Evolutionary conservation across 495 filamentous ascomycete species (phyloP).

Genomic region (Neurospora terricola): DNA sequence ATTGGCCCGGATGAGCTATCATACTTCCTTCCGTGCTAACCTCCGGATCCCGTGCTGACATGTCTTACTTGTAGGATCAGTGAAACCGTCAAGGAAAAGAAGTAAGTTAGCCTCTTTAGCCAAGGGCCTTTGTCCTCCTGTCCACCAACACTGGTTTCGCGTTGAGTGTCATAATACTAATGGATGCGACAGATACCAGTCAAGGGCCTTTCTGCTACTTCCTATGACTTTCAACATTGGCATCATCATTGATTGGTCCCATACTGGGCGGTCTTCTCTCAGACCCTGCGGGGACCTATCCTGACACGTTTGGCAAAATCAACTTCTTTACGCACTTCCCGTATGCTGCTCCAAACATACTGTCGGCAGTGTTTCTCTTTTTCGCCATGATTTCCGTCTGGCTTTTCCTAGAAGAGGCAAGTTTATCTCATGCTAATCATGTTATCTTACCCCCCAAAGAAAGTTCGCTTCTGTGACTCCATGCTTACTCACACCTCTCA

Average conservation of each 20-base stretch:
- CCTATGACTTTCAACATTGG: slow-evolving; percentile 75
- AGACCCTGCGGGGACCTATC: slow-evolving; percentile 63
- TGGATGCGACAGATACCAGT: slow-evolving; percentile 37
- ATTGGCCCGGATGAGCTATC: not conserved
- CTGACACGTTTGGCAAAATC: slow-evolving; percentile 56
- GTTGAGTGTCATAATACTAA: slow-evolving; percentile 5
- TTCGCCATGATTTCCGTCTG: slow-evolving; percentile 46
- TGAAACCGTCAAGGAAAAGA: slow-evolving; percentile 60
- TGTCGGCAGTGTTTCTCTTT: slow-evolving; percentile 57
- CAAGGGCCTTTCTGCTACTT: slow-evolving; percentile 56
- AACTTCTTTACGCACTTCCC: slow-evolving; percentile 59
- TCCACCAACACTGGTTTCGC: not conserved
- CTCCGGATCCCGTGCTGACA: not conserved
- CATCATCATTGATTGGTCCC: slow-evolving; percentile 67
- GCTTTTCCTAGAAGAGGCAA: slow-evolving; percentile 61
- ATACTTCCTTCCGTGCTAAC: slow-evolving; percentile 1
- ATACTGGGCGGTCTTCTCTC: slow-evolving; percentile 64
- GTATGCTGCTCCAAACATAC: slow-evolving; percentile 66
- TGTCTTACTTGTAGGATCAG: slow-evolving; percentile 43
- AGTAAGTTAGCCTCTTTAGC: slow-evolving; percentile 5
- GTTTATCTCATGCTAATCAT: slow-evolving; percentile 4
- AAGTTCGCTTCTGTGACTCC: not conserved
- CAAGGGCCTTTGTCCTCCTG: not conserved
- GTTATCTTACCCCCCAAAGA: not conserved
- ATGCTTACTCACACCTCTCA: slow-evolving; percentile 10